A percentile compares a stretch with the other conserved stretches of the same genome.
These are phyloP conservation scores for Cylindrotheca fusiformis DNA, from an alignment of 108 stramenopile genomes.

Conservation along the genomic window DNA sequence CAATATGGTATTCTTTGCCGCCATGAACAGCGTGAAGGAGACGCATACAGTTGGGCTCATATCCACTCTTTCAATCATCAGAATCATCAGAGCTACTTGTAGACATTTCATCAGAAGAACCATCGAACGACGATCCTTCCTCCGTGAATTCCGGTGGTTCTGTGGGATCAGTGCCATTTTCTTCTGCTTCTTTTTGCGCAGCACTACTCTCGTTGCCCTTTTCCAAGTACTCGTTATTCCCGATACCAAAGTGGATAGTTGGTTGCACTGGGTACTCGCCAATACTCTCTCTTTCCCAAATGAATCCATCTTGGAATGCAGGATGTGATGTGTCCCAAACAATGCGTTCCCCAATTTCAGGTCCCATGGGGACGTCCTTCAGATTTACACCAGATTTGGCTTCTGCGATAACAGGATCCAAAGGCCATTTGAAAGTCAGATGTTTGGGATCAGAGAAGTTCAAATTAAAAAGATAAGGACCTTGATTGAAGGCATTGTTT, in stretches of 20 bases:
- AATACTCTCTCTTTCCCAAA: slow-evolving; percentile 18
- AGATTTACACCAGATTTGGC: slow-evolving; percentile 18
- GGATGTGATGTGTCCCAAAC: slow-evolving; percentile 28
- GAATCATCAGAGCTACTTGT: too few relatives aligned
- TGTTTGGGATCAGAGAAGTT: slow-evolving; percentile 14
- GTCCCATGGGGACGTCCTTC: slow-evolving; percentile 17
- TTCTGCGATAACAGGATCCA: slow-evolving; percentile 16
- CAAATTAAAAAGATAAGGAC: slow-evolving; percentile 25
- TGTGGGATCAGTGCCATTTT: too few relatives aligned
- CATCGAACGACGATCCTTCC: too few relatives aligned
- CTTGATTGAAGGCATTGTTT: slow-evolving; percentile 25
- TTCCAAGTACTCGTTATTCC: slow-evolving; percentile 10
- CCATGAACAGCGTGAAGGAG: too few relatives aligned
- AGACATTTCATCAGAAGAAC: too few relatives aligned
- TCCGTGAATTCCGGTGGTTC: too few relatives aligned
- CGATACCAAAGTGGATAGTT: slow-evolving; percentile 13
- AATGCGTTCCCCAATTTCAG: slow-evolving; percentile 14
- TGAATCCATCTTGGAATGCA: slow-evolving; percentile 14
- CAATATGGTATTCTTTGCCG: too few relatives aligned
- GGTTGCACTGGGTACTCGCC: slow-evolving; percentile 10
- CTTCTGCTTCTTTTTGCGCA: too few relatives aligned
- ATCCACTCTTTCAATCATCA: too few relatives aligned
- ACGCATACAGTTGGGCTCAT: too few relatives aligned
- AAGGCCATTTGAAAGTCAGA: slow-evolving; percentile 22
- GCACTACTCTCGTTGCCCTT: too few relatives aligned